Evolutionary conservation across 306 rosid species (phyloP).

Genomic region (Medicago arabica): DNA sequence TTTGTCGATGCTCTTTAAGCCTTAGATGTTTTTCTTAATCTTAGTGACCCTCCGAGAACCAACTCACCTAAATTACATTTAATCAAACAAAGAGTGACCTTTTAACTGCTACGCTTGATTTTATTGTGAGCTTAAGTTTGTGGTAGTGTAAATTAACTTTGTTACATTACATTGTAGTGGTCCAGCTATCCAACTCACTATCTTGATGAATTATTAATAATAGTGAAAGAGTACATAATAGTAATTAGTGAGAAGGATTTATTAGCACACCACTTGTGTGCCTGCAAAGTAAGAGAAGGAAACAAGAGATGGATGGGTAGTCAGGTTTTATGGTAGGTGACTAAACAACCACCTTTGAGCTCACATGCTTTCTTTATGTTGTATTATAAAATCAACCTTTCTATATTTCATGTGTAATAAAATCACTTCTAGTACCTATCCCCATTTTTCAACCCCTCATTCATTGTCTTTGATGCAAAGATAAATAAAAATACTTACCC

Average conservation of each 20-base stretch:
- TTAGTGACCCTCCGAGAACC: neutral
- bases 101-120: constrained; percentile 17
- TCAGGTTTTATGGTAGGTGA: constrained; percentile 93
- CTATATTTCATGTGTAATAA: constrained; percentile 41
- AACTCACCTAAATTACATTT: neutral
- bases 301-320: constrained; percentile 61
- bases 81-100: neutral
- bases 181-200: constrained; percentile 46
- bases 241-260: constrained; percentile 55
- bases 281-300: constrained; percentile 48
- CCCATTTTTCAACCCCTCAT: constrained; percentile 60
- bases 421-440: constrained; percentile 50
- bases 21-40: too few relatives aligned
- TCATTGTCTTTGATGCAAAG: constrained; percentile 68
- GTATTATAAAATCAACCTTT: constrained; percentile 50
- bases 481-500: constrained; percentile 51
- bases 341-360: constrained; percentile 90
- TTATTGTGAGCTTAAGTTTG: constrained; percentile 37
- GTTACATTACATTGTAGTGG: constrained; percentile 39
- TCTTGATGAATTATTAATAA: constrained; percentile 44
- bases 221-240: too few relatives aligned
- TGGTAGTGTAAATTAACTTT: constrained; percentile 29
- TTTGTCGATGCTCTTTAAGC: too few relatives aligned
- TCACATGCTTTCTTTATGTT: constrained; percentile 67
- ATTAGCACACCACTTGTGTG: constrained; percentile 56